phyloP scores from a whole-genome alignment of 2,329 filamentous ascomycete genomes.

The Colletotrichum coccodes region DNA sequence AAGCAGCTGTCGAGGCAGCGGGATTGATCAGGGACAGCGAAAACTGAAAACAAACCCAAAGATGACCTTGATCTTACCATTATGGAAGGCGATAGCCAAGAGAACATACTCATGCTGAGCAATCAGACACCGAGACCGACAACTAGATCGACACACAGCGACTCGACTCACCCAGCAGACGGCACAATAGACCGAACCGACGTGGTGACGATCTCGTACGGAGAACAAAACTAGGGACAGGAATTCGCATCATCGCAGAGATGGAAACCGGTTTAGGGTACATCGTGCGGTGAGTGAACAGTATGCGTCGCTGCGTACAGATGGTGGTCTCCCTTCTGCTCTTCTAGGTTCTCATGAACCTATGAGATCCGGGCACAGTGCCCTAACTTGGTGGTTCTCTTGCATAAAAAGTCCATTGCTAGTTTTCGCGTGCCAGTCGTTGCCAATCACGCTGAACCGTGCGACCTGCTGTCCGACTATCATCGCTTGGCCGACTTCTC shows the following conservation, averaged over 20 bases:
- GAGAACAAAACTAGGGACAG: background rate
- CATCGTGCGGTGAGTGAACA: too few species aligned
- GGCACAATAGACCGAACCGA: constrained; percentile 21
- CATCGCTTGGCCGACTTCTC: too few species aligned
- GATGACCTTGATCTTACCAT: constrained; percentile 33
- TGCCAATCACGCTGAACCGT: too few species aligned
- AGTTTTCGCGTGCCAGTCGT: too few species aligned
- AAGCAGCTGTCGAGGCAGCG: background rate
- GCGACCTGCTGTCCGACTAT: too few species aligned
- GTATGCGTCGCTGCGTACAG: too few species aligned
- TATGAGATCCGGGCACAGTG: too few species aligned
- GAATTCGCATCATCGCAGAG: background rate
- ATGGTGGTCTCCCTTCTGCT: too few species aligned
- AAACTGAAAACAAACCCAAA: constrained; percentile 18
- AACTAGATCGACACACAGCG: background rate
- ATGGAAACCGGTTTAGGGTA: background rate
- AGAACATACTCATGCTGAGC: constrained; percentile 15
- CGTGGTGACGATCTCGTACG: constrained; percentile 26
- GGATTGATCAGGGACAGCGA: constrained; percentile 25
- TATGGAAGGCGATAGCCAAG: constrained; percentile 31
- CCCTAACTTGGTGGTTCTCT: too few species aligned
- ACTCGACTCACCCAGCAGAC: background rate
- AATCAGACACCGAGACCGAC: background rate
- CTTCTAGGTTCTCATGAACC: too few species aligned
- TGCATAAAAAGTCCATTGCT: too few species aligned